These are phyloP conservation scores for Lepidium aucheri DNA, from an alignment of 345 rosid genomes.

Conservation along the genomic window DNA sequence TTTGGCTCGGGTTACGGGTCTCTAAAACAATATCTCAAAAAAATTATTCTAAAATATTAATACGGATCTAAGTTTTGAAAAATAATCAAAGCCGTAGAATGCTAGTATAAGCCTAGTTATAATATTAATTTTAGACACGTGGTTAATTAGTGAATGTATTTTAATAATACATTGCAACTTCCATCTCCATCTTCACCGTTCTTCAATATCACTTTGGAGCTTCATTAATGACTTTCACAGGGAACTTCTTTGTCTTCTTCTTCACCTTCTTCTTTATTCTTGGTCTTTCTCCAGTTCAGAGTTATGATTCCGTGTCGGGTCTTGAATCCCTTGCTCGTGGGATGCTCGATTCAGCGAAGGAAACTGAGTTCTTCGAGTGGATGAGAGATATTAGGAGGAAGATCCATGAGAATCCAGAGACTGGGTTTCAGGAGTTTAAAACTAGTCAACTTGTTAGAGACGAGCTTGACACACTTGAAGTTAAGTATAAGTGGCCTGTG, in stretches of 20 bases:
- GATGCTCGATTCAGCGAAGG: slow-evolving; percentile 40
- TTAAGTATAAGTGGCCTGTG: slow-evolving; percentile 54
- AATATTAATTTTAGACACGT: not conserved
- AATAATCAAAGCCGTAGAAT: too few species aligned
- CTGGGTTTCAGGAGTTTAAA: slow-evolving; percentile 58
- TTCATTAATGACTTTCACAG: not conserved
- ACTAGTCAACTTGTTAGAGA: slow-evolving; percentile 49
- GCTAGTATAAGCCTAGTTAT: too few species aligned
- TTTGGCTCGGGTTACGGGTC: too few species aligned
- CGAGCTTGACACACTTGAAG: slow-evolving; percentile 56
- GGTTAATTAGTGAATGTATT: not conserved
- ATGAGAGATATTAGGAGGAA: slow-evolving; percentile 49
- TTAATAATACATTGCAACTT: not conserved
- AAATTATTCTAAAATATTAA: too few species aligned
- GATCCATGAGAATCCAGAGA: slow-evolving; percentile 58
- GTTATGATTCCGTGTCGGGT: slow-evolving; percentile 12
- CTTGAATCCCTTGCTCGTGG: slow-evolving; percentile 27
- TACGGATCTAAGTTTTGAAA: too few species aligned
- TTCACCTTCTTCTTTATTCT: not conserved
- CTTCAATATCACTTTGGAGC: not conserved
- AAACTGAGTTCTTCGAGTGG: slow-evolving; percentile 56
- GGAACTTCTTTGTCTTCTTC: not conserved
- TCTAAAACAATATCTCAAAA: too few species aligned
- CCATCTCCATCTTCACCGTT: not conserved
- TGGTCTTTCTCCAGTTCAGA: not conserved